phyloP scores from a whole-genome alignment of 176 grass and related monocot species.

The Eragrostis curvula region DNA sequence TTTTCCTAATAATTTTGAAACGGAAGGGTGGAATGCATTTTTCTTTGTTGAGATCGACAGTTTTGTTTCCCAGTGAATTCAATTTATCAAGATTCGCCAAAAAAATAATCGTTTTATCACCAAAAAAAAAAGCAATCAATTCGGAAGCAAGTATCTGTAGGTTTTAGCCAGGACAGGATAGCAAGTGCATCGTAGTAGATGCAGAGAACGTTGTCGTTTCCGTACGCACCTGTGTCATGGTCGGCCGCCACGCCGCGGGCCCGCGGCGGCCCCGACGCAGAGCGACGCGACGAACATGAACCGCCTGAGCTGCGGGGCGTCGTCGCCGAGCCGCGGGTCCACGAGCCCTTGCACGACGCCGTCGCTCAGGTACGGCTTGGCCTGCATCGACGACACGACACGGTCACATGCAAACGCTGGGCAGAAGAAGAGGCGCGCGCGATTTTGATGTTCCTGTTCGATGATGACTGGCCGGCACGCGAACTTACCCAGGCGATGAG shows the following conservation, averaged over 20 bases:
- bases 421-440: not conserved
- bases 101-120: too few relatives aligned
- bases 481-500: constrained; percentile 75
- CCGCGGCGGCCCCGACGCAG: constrained; percentile 67
- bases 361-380: constrained; percentile 84
- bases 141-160: not conserved
- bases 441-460: too few relatives aligned
- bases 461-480: too few relatives aligned
- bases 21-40: not conserved
- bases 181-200: not conserved
- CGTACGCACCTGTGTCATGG: constrained; percentile 85
- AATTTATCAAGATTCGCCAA: not conserved
- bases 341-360: constrained; percentile 68
- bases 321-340: constrained; percentile 78
- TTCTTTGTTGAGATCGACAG: not conserved
- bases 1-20: not conserved
- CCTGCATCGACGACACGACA: constrained; percentile 46
- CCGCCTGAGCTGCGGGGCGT: constrained; percentile 74
- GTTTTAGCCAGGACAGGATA: not conserved
- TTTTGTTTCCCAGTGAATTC: not conserved
- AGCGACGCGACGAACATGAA: constrained; percentile 86
- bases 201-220: not conserved
- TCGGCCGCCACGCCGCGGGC: constrained; percentile 76
- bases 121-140: not conserved
- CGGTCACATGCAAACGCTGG: not conserved